Conservation (phyloP, 2,329 filamentous ascomycete species). For the Scleromitrula shiraiana region DNA sequence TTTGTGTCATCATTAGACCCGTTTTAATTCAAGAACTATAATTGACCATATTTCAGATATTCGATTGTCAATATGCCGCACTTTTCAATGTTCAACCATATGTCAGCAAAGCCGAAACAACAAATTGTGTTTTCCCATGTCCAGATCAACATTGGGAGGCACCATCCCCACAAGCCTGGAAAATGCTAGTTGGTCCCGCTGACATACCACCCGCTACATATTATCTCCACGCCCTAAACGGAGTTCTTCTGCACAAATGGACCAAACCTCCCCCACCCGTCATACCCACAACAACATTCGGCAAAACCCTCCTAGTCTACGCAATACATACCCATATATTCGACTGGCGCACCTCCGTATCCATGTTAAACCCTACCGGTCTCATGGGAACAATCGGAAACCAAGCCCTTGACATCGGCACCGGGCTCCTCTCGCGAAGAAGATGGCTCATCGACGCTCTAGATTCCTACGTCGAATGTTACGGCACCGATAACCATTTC, state of each 20-base stretch:
- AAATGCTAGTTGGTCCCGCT: conserved; percentile 17
- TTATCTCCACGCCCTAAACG: conserved; percentile 25
- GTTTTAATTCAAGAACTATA: no score
- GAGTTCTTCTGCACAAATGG: conserved; percentile 24
- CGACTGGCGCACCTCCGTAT: conserved; percentile 25
- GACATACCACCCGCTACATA: conserved; percentile 20
- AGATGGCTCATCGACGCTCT: conserved; percentile 23
- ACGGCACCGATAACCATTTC: conserved; percentile 6
- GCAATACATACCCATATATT: conserved; percentile 26
- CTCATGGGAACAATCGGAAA: conserved; percentile 22
- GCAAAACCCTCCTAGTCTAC: conserved; percentile 25
- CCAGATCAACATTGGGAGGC: conserved; percentile 23
- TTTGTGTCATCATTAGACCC: conserved; percentile 7
- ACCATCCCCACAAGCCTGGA: conserved; percentile 20
- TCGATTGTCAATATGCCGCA: conserved; percentile 25
- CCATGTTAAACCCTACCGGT: conserved; percentile 26
- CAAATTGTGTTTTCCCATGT: conserved; percentile 26
- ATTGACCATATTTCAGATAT: conserved; percentile 21
- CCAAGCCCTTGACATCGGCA: conserved; percentile 21
- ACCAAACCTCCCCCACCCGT: conserved; percentile 24
- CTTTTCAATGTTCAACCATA: conserved; percentile 27
- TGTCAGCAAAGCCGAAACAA: conserved; percentile 25
- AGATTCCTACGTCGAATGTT: conserved; percentile 23
- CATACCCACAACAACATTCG: conserved; percentile 18
- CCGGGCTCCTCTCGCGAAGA: conserved; percentile 14